Percentiles rank a stretch among this genome's conserved stretches.
Conservation (phyloP, 2,329 filamentous ascomycete species). For the Diaporthe batatas region DNA sequence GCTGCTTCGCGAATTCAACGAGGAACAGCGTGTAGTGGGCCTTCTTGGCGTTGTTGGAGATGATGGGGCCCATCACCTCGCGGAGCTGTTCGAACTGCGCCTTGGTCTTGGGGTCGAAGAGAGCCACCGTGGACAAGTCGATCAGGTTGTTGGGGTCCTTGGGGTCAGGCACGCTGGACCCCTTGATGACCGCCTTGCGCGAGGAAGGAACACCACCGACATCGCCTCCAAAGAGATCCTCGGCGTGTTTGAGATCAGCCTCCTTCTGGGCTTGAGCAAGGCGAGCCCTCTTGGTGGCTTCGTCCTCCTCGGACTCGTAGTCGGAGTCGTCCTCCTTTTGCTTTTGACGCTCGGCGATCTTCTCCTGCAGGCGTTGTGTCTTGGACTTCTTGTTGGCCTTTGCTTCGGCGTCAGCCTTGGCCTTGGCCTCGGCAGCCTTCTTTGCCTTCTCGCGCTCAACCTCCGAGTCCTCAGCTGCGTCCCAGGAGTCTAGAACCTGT, state of each 20-base stretch:
- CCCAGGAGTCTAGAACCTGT: conserved; percentile 95
- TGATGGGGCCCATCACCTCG: conserved; percentile 81
- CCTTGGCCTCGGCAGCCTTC: conserved; percentile 87
- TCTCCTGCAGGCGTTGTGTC: conserved; percentile 86
- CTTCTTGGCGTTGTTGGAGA: conserved; percentile 84
- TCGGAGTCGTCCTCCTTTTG: conserved; percentile 66
- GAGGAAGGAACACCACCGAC: conserved; percentile 76
- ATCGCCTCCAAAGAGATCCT: conserved; percentile 86
- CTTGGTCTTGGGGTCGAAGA: conserved; percentile 94
- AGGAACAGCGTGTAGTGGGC: conserved; percentile 91
- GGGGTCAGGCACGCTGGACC: conserved; percentile 75
- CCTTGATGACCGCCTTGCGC: conserved; percentile 74
- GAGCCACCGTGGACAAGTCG: conserved; percentile 81
- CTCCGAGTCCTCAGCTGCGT: conserved; percentile 96
- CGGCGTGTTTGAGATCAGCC: conserved; percentile 87
- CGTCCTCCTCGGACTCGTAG: conserved; percentile 76
- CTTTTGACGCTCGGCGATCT: conserved; percentile 72
- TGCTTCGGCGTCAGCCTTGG: conserved; percentile 88
- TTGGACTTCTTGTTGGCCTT: conserved; percentile 93
- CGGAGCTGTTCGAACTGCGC: conserved; percentile 85
- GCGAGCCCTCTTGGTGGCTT: conserved; percentile 79
- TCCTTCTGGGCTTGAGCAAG: conserved; percentile 87
- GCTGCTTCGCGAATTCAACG: conserved; percentile 89
- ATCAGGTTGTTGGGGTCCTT: conserved; percentile 83
- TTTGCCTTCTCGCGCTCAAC: conserved; percentile 95